Conservation (phyloP, 768 basidiomycete genomes). For the Podaxis mareebaensis region DNA sequence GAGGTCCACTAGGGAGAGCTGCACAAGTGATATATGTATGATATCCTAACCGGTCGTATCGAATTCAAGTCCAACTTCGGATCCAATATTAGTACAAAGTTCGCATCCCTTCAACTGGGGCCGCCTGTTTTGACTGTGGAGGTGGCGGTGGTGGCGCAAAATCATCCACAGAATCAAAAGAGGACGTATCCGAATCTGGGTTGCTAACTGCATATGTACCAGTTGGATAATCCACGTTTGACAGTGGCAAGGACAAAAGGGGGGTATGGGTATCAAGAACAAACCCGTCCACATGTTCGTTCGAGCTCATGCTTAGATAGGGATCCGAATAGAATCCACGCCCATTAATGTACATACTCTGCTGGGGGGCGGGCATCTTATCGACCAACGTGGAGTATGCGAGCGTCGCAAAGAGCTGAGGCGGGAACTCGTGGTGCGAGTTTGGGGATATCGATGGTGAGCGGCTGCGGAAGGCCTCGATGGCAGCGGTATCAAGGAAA, state of each 20-base stretch:
- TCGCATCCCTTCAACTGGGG: slow-evolving; percentile 7
- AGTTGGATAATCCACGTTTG: slow-evolving; percentile 15
- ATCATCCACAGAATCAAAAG: slow-evolving; percentile 14
- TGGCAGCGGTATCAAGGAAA: slow-evolving; percentile 10
- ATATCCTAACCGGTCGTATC: too few species aligned
- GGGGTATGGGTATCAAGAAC: slow-evolving; percentile 3
- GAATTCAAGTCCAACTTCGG: too few species aligned
- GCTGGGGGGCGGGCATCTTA: slow-evolving; percentile 24
- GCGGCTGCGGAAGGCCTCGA: slow-evolving; percentile 26
- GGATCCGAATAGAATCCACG: slow-evolving; percentile 17
- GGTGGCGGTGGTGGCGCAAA: not conserved
- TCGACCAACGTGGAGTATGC: slow-evolving; percentile 15
- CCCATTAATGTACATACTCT: slow-evolving; percentile 29
- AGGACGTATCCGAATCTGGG: slow-evolving; percentile 19
- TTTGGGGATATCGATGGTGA: slow-evolving; percentile 33
- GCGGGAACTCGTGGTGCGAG: slow-evolving; percentile 24
- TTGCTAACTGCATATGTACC: slow-evolving; percentile 24
- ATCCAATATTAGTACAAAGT: slow-evolving; percentile 7
- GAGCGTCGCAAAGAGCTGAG: slow-evolving; percentile 15
- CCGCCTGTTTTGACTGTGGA: not conserved
- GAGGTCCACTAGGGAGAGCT: not conserved
- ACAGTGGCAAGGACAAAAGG: not conserved
- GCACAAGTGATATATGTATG: not conserved
- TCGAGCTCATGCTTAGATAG: slow-evolving; percentile 23
- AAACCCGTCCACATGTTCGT: slow-evolving; percentile 13